Evolutionary conservation across 2,329 filamentous ascomycete genomes (phyloP), one percentile per base, ranked within the genome.

Genomic region (Chaetomiaceae sp.): DNA sequence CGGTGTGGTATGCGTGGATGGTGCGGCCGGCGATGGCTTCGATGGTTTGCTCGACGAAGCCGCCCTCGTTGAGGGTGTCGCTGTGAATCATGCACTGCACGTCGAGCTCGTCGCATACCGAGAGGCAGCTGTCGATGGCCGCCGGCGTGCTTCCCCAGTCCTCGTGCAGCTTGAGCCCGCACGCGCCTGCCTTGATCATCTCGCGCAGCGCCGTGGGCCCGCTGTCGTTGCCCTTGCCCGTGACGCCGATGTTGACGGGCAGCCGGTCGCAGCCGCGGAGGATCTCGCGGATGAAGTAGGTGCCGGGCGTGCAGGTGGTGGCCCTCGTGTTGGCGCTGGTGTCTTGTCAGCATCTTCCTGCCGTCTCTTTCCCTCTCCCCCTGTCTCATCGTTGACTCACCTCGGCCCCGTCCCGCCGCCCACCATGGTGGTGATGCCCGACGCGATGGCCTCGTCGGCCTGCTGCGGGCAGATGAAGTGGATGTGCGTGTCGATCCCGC

Each of bases 401-500:
- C 82, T 92, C n/a, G 92, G 92, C 9, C 92, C 92, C 2, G 89
- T 95, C 8, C 92, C 92, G 40, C 92, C 92, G 48, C 90, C 92
- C 3, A 97, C 75, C 77, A 95, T 83, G 0, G 91, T 95, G 0
- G 92, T 97, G 55, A 97, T 82, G 41, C 92, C 92, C 13, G 88
- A 86, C 6, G 90, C 81, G 48, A 96, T 77, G 5, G 89, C 81
- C 65, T 97, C 92, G 25, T 88, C 73, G 1, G 84, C 85, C 70
- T 97, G 92, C 65, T 97, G 91, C 3, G 92, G 92, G 64, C 91
- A 96, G 66, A 97, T 96, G 63, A 92, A 89, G 68, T 97, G 92
- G 56, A 96, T 89, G 62, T 96, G 91, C 4, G 86, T 82, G 68
- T 97, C 92, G 56, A 96, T 82, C 1, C 87, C 92, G 58, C 92